These are phyloP conservation scores for Puccinia triticina DNA, from an alignment of 1,284 basidiomycete genomes.

Conservation along the genomic window DNA sequence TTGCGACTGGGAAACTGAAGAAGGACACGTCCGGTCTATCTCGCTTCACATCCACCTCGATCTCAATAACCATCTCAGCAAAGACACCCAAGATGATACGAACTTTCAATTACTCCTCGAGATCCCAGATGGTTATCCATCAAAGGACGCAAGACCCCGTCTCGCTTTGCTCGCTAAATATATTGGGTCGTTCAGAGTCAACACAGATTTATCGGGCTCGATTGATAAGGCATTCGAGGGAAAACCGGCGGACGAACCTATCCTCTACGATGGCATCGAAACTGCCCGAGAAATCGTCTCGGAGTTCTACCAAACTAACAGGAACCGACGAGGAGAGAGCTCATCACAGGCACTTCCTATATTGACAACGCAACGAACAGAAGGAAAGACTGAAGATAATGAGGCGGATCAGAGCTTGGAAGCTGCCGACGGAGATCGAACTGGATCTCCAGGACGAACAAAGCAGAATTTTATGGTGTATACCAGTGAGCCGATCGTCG, in stretches of 20 bases:
- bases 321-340: constrained; percentile 65
- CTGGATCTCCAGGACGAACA: neutral
- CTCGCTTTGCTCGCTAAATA: constrained; percentile 83
- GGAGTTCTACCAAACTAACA: constrained; percentile 63
- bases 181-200: constrained; percentile 76
- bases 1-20: neutral
- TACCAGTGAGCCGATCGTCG: constrained; percentile 74
- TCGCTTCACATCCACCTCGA: constrained; percentile 8
- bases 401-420: neutral
- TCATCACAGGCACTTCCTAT: neutral
- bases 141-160: constrained; percentile 66
- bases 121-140: constrained; percentile 73
- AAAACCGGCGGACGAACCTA: constrained; percentile 74
- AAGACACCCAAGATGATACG: constrained; percentile 6
- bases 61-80: neutral
- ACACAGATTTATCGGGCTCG: constrained; percentile 72
- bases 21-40: neutral
- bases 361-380: neutral
- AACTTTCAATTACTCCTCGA: constrained; percentile 68
- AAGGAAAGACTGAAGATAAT: neutral
- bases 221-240: constrained; percentile 65
- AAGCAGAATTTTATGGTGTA: constrained; percentile 70
- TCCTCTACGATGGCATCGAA: constrained; percentile 85
- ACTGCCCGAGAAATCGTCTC: constrained; percentile 67
- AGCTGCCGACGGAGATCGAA: neutral